phyloP scores from a whole-genome alignment of 2,329 filamentous ascomycete genomes.

The Herpotrichia juniperi region DNA sequence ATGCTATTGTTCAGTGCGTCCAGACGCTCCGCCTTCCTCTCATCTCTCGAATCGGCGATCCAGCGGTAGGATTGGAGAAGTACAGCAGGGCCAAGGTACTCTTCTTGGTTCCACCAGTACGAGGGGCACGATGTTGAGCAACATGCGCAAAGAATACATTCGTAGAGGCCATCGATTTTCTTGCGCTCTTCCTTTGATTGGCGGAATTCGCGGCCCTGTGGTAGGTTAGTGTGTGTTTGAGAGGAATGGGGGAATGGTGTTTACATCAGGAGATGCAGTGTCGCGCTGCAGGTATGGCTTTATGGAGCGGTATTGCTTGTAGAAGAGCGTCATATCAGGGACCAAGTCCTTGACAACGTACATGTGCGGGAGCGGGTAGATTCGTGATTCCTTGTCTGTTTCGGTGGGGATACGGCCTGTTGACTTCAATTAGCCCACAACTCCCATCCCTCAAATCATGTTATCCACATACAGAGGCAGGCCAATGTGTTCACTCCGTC shows the following conservation, averaged over 20 bases:
- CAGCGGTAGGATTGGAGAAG: constrained; percentile 98
- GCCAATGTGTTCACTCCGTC: constrained; percentile 98
- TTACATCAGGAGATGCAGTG: constrained; percentile 80
- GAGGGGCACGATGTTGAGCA: constrained; percentile 99
- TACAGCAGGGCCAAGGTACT: constrained; percentile 96
- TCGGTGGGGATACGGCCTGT: constrained; percentile 92
- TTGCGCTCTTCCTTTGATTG: constrained; percentile 90
- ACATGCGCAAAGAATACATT: constrained; percentile 99
- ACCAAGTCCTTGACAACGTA: constrained; percentile 99
- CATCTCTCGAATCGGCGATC: constrained; percentile 93
- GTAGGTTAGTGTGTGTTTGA: constrained; percentile 23
- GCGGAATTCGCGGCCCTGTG: constrained; percentile 86
- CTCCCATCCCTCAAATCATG: neutral
- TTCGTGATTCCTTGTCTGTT: constrained; percentile 79
- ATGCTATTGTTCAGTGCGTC: constrained; percentile 95
- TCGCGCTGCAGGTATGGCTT: constrained; percentile 97
- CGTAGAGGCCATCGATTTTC: constrained; percentile 97
- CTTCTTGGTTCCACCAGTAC: constrained; percentile 99
- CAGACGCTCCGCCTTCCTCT: constrained; percentile 87
- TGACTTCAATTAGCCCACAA: constrained; percentile 14
- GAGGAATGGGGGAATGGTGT: constrained; percentile 42
- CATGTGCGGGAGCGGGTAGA: constrained; percentile 97
- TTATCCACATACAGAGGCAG: constrained; percentile 80
- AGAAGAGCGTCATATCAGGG: constrained; percentile 96
- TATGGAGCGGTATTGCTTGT: constrained; percentile 99